Evolutionary conservation across 2,329 filamentous ascomycete species (phyloP).

Genomic region (Penicillium sp.): DNA sequence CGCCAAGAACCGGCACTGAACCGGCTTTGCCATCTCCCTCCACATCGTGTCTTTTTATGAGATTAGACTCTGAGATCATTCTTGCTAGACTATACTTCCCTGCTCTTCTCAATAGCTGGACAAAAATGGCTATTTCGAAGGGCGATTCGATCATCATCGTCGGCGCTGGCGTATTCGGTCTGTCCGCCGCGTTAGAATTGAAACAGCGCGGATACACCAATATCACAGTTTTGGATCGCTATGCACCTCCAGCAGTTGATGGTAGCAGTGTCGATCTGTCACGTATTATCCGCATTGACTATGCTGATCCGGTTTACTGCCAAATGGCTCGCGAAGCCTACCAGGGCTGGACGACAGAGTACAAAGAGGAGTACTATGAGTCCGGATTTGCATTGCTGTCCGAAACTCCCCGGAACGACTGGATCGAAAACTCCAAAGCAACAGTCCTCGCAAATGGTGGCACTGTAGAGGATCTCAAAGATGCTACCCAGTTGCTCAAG

Average conservation of each 20-base stretch:
- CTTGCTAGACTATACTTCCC: not conserved
- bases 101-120: not conserved
- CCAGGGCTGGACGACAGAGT: constrained; percentile 60
- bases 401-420: constrained; percentile 26
- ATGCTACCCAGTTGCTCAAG: constrained; percentile 29
- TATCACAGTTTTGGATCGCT: constrained; percentile 58
- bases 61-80: not conserved
- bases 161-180: constrained; percentile 20
- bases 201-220: constrained; percentile 55
- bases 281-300: constrained; percentile 69
- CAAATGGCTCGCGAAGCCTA: constrained; percentile 69
- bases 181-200: constrained; percentile 61
- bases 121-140: constrained; percentile 24
- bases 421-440: constrained; percentile 28
- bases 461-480: constrained; percentile 39
- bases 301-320: constrained; percentile 73
- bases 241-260: constrained; percentile 54
- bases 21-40: constrained; percentile 6
- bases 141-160: constrained; percentile 59
- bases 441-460: constrained; percentile 41
- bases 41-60: not conserved
- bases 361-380: constrained; percentile 24
- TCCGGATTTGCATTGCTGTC: constrained; percentile 33
- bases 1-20: constrained; percentile 16
- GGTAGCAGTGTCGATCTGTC: constrained; percentile 57